Base-by-base conservation (phyloP, 208 protist genomes). In the Balamuthia mandrillaris region DNA sequence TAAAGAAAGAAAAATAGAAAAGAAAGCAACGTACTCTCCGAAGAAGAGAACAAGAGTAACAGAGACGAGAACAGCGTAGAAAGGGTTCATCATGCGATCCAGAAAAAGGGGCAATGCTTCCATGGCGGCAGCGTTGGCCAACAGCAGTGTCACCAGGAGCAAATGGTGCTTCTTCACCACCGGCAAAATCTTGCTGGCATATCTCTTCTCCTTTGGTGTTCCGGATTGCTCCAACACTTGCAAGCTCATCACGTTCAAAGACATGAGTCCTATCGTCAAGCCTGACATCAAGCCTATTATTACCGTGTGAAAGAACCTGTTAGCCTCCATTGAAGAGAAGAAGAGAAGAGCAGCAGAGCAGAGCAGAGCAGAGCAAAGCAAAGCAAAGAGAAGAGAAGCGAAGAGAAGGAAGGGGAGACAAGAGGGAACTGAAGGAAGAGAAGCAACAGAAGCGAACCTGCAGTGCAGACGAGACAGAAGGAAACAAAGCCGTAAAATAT, bases 11-110 rank as follows among this genome's bases (percentile, higher is more conserved):
- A 31, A 37, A 42, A 85, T 21, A 85, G 66, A 35, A 54, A 47
- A 24, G 12, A 39, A 52, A 29, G 33, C 60, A 27, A 10, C n/a
- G n/a, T 44, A 85, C 78, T 93, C 91, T 33, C 91, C 91, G 82
- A 93, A 93, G 41, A 93, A 42, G 4, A 93, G 83, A 5, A 92
- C 87, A 24, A 84, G 60, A 18, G 89, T 93, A 27, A 92, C 90
- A 3, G 90, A 92, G 3, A 92, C 14, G 63, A 91, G 60, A 35
- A 92, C 61, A 24, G 90, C 90, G 6, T 85, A 29, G 33, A 92
- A 33, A 14, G 88, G 87, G 3, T 51, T 66, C 14, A 65, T 61
- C 29, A 92, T 27, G 18, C 70, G 29, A 78, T 92, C 90, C 24
- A 92, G 58, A 44, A 90, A 93, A 58, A 92, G 85, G 9, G 90